Base-by-base conservation (phyloP, 768 basidiomycete species). In the Termitomyces eurrhizus region DNA sequence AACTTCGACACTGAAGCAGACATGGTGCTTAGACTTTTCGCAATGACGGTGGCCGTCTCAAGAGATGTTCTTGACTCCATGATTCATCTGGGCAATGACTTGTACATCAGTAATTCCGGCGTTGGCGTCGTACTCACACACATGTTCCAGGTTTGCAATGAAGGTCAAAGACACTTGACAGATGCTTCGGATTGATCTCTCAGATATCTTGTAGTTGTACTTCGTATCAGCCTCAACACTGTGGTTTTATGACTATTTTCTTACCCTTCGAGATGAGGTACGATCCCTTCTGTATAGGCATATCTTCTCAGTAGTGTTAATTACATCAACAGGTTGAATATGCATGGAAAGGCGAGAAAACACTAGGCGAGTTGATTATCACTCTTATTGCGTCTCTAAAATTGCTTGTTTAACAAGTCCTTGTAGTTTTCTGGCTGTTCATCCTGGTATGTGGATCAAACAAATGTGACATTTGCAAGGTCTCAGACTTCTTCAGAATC, bases 191-290 rank as follows among this genome's bases (percentile, higher is more conserved):
- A 32, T 16, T 13, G 14, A 16, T 4, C 1, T 9, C 29, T 49
- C 3, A 49, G 6, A 7, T 6, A 16, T 26, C 16, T 0, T 29
- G 46, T 6, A 60, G 64, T 32, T 64, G 2, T 66, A 66, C 44
- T 66, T 59, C 59, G 58, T 63, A 4, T 56, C 66, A 11, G 50
- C 56, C 16, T 65, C 64, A 3, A 51, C 64, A 2, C 18, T 67
- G 13, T 67, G 66, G 66, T 2, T 60, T 9, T 65, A 64, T 45
- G 66, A 67, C 14, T 67, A 67, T 49, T 51, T 63, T 29, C 39
- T 65, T 1, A 67, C 66, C 1, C 37, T 67, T 21, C 45, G 36
- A 3, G 64, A 63, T n/a, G 66, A 67, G 58, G 62, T 67, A 32
- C 32, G 3, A 4, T 3, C 32, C 7, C n/a, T 44, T 44, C n/a